Evolutionary conservation across 371 early-diverging fungal genomes (phyloP).

Genomic region (Mucor circinelloides): DNA sequence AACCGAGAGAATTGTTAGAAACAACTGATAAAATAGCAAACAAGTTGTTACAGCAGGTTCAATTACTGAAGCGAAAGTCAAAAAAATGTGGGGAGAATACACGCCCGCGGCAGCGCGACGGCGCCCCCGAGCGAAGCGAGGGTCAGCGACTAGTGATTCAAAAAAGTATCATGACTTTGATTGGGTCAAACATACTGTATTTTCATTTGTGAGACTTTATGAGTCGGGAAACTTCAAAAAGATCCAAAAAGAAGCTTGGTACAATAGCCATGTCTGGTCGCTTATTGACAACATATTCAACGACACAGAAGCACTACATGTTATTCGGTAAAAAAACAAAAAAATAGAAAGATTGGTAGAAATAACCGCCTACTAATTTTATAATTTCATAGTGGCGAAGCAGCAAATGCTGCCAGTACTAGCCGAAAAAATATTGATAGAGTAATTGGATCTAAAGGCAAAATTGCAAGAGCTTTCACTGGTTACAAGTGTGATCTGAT

Average conservation of each 20-base stretch:
- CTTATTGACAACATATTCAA: constrained; percentile 18
- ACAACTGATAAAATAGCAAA: too few species aligned
- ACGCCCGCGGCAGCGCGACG: too few species aligned
- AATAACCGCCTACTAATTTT: too few species aligned
- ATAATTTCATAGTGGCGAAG: constrained; percentile 12
- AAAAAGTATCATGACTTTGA: constrained; percentile 16
- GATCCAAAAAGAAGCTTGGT: constrained; percentile 18
- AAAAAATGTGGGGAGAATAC: too few species aligned
- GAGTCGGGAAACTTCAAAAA: constrained; percentile 13
- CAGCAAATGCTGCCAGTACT: constrained; percentile 3
- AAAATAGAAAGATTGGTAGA: too few species aligned
- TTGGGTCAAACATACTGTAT: constrained; percentile 13
- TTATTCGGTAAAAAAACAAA: constrained; percentile 12
- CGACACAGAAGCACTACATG: constrained; percentile 2
- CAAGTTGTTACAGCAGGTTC: too few species aligned
- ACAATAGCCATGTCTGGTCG: constrained; percentile 15
- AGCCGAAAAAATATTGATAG: constrained; percentile 15
- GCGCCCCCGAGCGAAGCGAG: too few species aligned
- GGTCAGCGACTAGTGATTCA: too few species aligned
- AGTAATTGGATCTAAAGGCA: constrained; percentile 12
- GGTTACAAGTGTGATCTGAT: too few species aligned
- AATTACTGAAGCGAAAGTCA: too few species aligned
- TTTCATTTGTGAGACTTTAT: constrained; percentile 18
- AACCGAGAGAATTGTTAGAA: too few species aligned
- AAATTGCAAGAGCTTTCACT: too few species aligned